Conservation (phyloP, 2,329 filamentous ascomycete genomes). For the Pestalotiopsis sp. region DNA sequence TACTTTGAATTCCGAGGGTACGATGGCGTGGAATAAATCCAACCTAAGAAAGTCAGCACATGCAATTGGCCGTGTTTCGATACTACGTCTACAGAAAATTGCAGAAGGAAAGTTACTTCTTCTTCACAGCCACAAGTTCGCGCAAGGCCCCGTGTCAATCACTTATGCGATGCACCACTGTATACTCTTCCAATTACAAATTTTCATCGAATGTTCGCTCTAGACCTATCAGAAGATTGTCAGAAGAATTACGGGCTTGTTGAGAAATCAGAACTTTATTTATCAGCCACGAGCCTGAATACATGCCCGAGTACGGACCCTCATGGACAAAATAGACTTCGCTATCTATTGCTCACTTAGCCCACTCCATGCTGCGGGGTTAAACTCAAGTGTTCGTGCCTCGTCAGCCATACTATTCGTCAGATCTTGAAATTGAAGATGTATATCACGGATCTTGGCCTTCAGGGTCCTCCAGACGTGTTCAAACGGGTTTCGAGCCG, state of each 20-base stretch:
- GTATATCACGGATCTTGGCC: background rate
- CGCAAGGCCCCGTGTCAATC: background rate
- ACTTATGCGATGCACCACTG: background rate
- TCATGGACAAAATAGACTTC: background rate
- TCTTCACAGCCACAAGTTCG: background rate
- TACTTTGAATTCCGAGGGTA: slow-evolving; percentile 23
- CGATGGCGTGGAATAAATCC: background rate
- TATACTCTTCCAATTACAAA: background rate
- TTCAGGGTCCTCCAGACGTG: background rate
- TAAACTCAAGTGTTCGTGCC: background rate
- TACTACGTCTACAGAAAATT: no score
- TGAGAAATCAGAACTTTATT: no score
- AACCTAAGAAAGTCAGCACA: no score
- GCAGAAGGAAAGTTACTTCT: no score
- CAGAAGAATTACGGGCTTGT: no score
- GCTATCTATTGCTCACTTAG: background rate
- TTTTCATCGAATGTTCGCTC: background rate
- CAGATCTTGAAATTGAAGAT: background rate
- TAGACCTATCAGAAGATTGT: background rate
- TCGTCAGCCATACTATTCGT: background rate
- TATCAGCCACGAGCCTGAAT: background rate
- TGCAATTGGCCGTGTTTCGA: no score
- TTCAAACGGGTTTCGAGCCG: background rate
- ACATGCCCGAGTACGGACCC: background rate
- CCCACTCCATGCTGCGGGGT: background rate